Conservation (phyloP, 2,329 filamentous ascomycete genomes). For the Periconia macrospinosa region DNA sequence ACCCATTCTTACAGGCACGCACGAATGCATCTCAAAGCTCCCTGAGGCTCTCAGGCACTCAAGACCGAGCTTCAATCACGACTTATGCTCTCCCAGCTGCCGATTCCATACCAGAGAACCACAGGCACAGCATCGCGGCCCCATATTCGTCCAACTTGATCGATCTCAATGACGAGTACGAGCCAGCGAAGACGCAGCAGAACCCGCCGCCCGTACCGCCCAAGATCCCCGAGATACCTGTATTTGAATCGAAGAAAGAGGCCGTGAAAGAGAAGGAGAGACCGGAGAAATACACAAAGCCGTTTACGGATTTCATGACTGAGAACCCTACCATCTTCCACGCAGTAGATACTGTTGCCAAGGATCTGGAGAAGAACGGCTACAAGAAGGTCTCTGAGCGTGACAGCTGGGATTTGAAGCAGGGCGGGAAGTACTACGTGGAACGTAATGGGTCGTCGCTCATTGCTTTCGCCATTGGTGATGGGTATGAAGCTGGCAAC, state of each 20-base stretch:
- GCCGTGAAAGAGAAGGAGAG: constrained; percentile 24
- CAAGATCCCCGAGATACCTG: constrained; percentile 34
- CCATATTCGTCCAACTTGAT: constrained; percentile 32
- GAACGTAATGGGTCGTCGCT: constrained; percentile 83
- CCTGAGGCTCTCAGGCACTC: constrained; percentile 3
- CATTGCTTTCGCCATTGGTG: constrained; percentile 83
- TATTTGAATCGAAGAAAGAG: constrained; percentile 8
- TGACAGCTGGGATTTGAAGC: constrained; percentile 77
- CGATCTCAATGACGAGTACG: constrained; percentile 35
- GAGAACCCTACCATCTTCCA: constrained; percentile 94
- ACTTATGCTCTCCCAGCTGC: not conserved
- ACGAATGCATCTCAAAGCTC: constrained; percentile 6
- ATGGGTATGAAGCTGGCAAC: constrained; percentile 78
- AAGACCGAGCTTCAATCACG: constrained; percentile 8
- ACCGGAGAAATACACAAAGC: constrained; percentile 66
- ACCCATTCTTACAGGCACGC: constrained; percentile 19
- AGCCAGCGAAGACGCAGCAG: constrained; percentile 22
- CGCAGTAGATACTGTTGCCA: constrained; percentile 76
- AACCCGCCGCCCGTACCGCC: constrained; percentile 42
- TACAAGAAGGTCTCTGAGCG: constrained; percentile 81
- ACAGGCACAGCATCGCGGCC: constrained; percentile 34
- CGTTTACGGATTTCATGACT: constrained; percentile 84
- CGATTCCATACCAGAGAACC: constrained; percentile 10
- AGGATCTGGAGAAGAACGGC: constrained; percentile 70
- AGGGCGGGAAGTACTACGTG: constrained; percentile 86